A percentile compares a stretch with the other conserved stretches of the same genome.
phyloP scores from a whole-genome alignment of 441 rosid genomes.

The Gossypium aridum region DNA sequence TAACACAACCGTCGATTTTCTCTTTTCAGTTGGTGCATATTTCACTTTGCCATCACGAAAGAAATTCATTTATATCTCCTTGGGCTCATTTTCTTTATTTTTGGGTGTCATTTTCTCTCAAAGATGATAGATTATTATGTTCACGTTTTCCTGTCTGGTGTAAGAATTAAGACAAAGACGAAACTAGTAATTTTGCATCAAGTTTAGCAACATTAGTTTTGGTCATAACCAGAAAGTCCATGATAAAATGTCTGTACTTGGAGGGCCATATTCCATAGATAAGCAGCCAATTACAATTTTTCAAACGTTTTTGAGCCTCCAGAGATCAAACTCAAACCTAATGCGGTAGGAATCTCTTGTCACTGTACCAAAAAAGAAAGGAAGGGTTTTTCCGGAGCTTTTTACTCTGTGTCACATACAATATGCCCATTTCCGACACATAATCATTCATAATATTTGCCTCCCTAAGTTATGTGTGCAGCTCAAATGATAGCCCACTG shows the following conservation, averaged over 20 bases:
- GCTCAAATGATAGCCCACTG: no score
- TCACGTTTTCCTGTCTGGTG: not conserved
- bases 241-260: not conserved
- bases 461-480: no score
- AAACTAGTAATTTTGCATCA: not conserved
- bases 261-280: not conserved
- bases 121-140: not conserved
- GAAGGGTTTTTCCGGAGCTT: no score
- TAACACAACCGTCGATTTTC: not conserved
- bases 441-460: no score
- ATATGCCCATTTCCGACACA: no score
- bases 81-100: not conserved
- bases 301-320: no score
- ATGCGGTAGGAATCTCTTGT: no score
- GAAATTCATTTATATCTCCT: not conserved
- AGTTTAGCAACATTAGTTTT: not conserved
- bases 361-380: no score
- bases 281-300: no score
- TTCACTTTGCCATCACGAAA: not conserved
- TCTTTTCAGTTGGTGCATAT: not conserved
- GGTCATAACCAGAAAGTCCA: not conserved
- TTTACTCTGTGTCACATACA: no score
- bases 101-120: not conserved
- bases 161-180: not conserved
- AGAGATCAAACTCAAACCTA: no score